A percentile compares a stretch with the other conserved stretches of the same genome.
These are phyloP conservation scores for Barnettozyma populi DNA, from an alignment of 805 yeast genomes.

Conservation along the genomic window DNA sequence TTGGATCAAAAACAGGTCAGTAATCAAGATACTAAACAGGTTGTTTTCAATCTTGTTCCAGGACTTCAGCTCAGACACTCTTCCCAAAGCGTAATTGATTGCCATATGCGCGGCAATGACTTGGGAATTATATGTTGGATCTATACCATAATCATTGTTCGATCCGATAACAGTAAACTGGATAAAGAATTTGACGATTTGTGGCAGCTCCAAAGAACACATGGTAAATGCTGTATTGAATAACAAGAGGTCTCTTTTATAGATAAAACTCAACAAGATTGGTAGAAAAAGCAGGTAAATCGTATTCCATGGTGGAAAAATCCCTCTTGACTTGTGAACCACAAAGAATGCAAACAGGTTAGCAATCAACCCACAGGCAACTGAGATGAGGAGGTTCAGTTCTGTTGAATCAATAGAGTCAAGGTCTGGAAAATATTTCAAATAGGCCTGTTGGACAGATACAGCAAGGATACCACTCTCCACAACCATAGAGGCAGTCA, in stretches of 20 bases:
- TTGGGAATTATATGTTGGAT: slow-evolving; percentile 12
- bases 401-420: slow-evolving; percentile 12
- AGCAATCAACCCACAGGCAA: slow-evolving; percentile 21
- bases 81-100: slow-evolving; percentile 23
- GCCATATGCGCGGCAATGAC: slow-evolving; percentile 24
- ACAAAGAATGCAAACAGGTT: slow-evolving; percentile 20
- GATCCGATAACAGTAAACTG: slow-evolving; percentile 19
- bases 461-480: slow-evolving; percentile 24
- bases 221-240: slow-evolving; percentile 29
- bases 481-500: slow-evolving; percentile 22
- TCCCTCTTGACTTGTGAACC: slow-evolving; percentile 8
- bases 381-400: slow-evolving; percentile 19
- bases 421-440: slow-evolving; percentile 9
- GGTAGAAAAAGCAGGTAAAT: slow-evolving; percentile 31
- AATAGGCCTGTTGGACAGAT: slow-evolving; percentile 20
- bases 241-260: slow-evolving; percentile 21
- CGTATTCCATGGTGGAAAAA: slow-evolving; percentile 29
- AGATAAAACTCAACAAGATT: slow-evolving; percentile 25
- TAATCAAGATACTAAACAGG: slow-evolving; percentile 31
- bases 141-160: slow-evolving; percentile 17
- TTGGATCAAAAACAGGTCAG: slow-evolving; percentile 30
- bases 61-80: slow-evolving; percentile 31
- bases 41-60: slow-evolving; percentile 34
- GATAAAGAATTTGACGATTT: slow-evolving; percentile 16
- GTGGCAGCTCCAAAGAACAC: slow-evolving; percentile 26